Evolutionary conservation across 2,329 filamentous ascomycete genomes (phyloP), one percentile per base, ranked within the genome.

Genomic region (Cladophialophora carrionii): DNA sequence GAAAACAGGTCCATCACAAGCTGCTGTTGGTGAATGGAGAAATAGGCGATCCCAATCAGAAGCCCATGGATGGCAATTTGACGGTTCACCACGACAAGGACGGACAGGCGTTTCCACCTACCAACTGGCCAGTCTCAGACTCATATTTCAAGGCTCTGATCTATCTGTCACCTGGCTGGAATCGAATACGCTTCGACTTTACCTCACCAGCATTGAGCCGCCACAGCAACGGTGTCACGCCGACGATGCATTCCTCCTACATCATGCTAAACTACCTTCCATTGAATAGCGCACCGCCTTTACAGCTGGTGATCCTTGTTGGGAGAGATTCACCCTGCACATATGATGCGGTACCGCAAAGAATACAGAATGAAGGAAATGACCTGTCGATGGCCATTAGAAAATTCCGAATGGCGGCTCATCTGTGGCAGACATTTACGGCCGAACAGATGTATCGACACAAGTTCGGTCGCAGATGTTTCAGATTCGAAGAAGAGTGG

Each of bases 371-470:
- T 71, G 93, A 96, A 81, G 93, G 91, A 20, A 96, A 96, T 76
- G 85, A 84, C 1, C 75, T 98, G 41, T 88, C 93, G 10, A 87
- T 86, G 7, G 95, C 95, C 0, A 84, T 96, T 58, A 87, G 86
- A 73, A 99, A 99, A 76, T 97, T 95, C 75, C 87, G 93, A 68
- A 97, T 96, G 90, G 90, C 92, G 20, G 94, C 92, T 26, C 97
- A 98, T 75, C 82, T 98, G 14, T 98, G 95, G 93, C 95, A 99
- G 76, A 92, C 93, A 7, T 98, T 96, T 73, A 98, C 94, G 0
- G 92, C 91, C 6, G 95, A 99, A 76, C 93, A 98, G 76, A 98
- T 98, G 94, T 90, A 87, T 76, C 88, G 92, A 68, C 90, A 96
- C 75, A 90, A 89, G 66, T 87, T 98, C 71, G 92, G 93, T 9